Conservation (phyloP, 169 alveolate species). For the Plasmodium vinckei region DNA sequence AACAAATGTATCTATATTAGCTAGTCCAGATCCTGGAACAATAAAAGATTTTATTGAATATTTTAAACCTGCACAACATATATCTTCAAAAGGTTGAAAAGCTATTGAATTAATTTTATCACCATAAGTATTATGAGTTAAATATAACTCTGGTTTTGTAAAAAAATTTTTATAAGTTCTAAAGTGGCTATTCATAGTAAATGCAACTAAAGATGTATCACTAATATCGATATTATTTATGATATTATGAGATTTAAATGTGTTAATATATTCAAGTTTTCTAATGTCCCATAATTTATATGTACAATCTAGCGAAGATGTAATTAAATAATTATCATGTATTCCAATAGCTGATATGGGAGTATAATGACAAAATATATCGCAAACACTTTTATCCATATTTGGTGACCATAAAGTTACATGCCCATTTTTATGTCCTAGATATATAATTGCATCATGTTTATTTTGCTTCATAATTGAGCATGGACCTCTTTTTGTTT, state of each 20-base stretch:
- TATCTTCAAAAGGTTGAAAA: conserved; percentile 96
- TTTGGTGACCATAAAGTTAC: conserved; percentile 97
- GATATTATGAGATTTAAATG: conserved; percentile 44
- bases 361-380: conserved; percentile 80
- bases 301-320: conserved; percentile 85
- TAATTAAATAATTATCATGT: conserved; percentile 80
- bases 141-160: conserved; percentile 31
- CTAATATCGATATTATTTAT: conserved; percentile 61
- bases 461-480: conserved; percentile 90
- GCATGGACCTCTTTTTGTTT: conserved; percentile 93
- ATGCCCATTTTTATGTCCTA: conserved; percentile 94
- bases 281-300: conserved; percentile 96
- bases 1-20: conserved; percentile 93
- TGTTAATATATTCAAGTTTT: conserved; percentile 80
- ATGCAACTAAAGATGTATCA: conserved; percentile 73
- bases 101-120: conserved; percentile 84
- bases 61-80: conserved; percentile 93
- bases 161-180: conserved; percentile 64
- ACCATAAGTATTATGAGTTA: conserved; percentile 62
- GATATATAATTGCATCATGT: conserved; percentile 92
- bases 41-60: conserved; percentile 90
- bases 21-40: conserved; percentile 96
- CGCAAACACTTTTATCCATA: conserved; percentile 82
- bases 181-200: conserved; percentile 82
- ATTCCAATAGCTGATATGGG: conserved; percentile 80